phyloP scores from a whole-genome alignment of 345 rosid genomes.

The Salix brachista region DNA sequence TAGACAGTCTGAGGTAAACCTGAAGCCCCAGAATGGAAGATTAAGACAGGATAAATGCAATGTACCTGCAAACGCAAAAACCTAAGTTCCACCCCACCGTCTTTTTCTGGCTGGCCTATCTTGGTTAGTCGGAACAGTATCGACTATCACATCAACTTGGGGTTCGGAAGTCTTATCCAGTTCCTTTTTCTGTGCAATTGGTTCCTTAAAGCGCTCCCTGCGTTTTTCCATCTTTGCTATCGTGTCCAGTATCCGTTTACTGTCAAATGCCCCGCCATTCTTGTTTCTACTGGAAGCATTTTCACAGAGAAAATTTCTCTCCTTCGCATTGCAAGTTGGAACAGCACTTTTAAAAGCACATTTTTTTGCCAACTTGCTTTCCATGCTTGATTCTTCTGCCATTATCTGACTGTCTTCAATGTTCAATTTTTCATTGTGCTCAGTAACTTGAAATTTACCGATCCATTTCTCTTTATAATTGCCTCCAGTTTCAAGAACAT shows the following conservation, averaged over 20 bases:
- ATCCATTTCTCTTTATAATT: conserved; percentile 18
- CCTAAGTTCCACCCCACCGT: conserved; percentile 46
- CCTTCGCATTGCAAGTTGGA: conserved; percentile 5
- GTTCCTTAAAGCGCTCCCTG: conserved; percentile 56
- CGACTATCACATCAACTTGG: conserved; percentile 21
- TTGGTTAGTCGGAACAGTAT: conserved; percentile 28
- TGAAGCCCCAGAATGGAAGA: neutral
- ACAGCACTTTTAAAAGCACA: conserved; percentile 14
- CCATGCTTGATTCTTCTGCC: conserved; percentile 27
- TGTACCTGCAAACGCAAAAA: neutral
- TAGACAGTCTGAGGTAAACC: neutral
- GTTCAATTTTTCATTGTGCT: conserved; percentile 22
- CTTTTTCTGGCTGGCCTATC: conserved; percentile 54
- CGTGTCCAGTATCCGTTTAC: conserved; percentile 36
- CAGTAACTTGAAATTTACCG: conserved; percentile 13
- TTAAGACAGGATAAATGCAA: neutral
- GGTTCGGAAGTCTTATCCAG: conserved; percentile 11
- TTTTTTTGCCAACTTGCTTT: conserved; percentile 8
- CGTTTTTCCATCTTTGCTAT: conserved; percentile 66
- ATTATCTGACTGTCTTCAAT: conserved; percentile 62
- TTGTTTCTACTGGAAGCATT: conserved; percentile 17
- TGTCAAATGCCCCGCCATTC: conserved; percentile 22
- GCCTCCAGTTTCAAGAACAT: neutral
- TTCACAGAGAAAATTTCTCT: neutral
- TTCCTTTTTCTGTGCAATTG: conserved; percentile 19